A percentile compares a stretch with the other conserved stretches of the same genome.
Evolutionary conservation across 768 basidiomycete genomes (phyloP).

Genomic region (Trametes meyenii): DNA sequence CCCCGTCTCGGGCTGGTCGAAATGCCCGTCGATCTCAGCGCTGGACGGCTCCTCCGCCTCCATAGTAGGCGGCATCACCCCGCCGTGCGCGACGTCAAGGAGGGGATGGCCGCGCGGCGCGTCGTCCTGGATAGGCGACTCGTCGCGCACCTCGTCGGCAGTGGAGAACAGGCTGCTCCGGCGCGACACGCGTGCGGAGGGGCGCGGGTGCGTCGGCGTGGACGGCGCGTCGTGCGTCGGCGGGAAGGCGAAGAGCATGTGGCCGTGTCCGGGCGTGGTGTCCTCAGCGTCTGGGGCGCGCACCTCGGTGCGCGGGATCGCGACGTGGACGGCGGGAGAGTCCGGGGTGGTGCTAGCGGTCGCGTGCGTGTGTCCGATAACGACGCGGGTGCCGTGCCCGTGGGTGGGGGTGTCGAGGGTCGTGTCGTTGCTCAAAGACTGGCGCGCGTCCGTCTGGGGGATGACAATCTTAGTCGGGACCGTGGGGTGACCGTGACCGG

Average conservation of each 20-base stretch:
- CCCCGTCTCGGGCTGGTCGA: not conserved
- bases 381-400: too few relatives aligned
- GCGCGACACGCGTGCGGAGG: constrained; percentile 9
- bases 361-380: not conserved
- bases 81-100: not conserved
- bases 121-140: not conserved
- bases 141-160: not conserved
- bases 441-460: too few relatives aligned
- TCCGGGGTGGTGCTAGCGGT: not conserved
- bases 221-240: not conserved
- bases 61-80: not conserved
- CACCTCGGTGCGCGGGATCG: not conserved
- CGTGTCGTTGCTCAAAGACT: too few relatives aligned
- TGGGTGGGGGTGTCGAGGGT: too few relatives aligned
- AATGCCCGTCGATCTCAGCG: constrained; percentile 10
- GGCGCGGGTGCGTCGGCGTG: constrained; percentile 2
- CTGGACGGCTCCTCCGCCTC: constrained; percentile 7
- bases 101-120: not conserved
- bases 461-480: too few relatives aligned
- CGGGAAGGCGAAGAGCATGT: not conserved
- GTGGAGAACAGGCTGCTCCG: constrained; percentile 5
- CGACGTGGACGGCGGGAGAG: not conserved
- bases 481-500: too few relatives aligned
- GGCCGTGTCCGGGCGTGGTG: constrained; percentile 1
- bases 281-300: not conserved